Conservation (phyloP, 768 basidiomycete genomes). For the Sporobolomyces pararoseus region DNA sequence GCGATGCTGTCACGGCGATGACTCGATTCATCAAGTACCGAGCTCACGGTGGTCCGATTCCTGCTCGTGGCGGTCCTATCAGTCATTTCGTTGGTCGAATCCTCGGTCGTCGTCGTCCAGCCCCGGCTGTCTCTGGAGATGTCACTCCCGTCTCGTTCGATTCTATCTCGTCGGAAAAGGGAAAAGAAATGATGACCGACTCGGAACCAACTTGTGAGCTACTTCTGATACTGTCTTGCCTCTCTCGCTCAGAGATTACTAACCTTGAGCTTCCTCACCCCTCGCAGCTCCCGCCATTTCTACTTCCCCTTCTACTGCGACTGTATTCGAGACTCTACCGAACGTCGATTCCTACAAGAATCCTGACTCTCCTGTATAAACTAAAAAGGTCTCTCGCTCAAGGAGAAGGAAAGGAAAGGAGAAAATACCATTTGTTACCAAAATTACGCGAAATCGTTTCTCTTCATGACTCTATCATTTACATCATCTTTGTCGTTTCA, state of each 20-base stretch:
- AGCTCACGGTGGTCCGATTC: background rate
- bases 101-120: background rate
- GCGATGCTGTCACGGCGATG: background rate
- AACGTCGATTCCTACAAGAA: background rate
- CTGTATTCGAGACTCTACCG: conserved; percentile 6
- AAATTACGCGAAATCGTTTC: no score
- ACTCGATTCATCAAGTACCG: background rate
- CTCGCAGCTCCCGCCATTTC: conserved; percentile 2
- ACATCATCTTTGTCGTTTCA: conserved; percentile 2
- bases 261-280: background rate
- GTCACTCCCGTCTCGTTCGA: conserved; percentile 2
- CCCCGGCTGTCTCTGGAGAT: background rate
- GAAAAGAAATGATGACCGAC: conserved; percentile 3
- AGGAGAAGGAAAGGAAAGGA: background rate
- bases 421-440: background rate
- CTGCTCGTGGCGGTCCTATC: background rate
- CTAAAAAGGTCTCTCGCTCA: no score
- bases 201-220: conserved; percentile 4
- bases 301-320: conserved; percentile 5
- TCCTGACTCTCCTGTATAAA: conserved; percentile 4
- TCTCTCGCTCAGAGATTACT: background rate
- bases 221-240: background rate
- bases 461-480: no score
- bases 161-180: conserved; percentile 4
- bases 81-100: background rate